A percentile compares a stretch with the other conserved stretches of the same genome.
Evolutionary conservation across 441 rosid species (phyloP).

Genomic region (Erodium texanum): DNA sequence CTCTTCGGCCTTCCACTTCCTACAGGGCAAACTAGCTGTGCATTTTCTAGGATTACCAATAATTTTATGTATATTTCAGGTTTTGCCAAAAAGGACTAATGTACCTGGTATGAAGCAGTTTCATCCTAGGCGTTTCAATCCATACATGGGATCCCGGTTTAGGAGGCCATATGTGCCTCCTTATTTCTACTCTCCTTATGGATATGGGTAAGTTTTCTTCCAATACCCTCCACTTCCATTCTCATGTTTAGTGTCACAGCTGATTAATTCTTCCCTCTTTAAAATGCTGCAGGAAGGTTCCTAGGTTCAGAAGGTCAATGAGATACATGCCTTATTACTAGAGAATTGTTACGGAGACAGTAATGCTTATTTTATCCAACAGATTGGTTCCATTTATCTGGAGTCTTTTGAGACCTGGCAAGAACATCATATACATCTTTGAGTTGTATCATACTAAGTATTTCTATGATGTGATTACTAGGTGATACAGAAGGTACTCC

Average conservation of each 20-base stretch:
- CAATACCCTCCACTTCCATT: background rate
- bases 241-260: background rate
- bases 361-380: background rate
- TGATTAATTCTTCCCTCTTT: background rate
- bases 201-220: conserved; percentile 56
- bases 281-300: conserved; percentile 57
- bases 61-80: conserved; percentile 31
- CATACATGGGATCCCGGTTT: conserved; percentile 52
- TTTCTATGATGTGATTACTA: background rate
- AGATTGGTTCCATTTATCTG: background rate
- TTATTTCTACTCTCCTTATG: conserved; percentile 72
- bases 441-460: background rate
- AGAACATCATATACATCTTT: background rate
- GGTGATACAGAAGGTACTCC: background rate
- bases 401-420: background rate
- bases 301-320: conserved; percentile 80
- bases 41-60: background rate
- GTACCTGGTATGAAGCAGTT: conserved; percentile 90
- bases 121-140: conserved; percentile 62
- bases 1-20: background rate
- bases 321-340: conserved; percentile 87
- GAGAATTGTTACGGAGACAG: conserved; percentile 7
- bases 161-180: conserved; percentile 74
- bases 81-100: conserved; percentile 74
- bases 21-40: background rate